A percentile compares a stretch with the other conserved stretches of the same genome.
Conservation (phyloP, 2,329 filamentous ascomycete species). For the Neoarthrinium moseri region DNA sequence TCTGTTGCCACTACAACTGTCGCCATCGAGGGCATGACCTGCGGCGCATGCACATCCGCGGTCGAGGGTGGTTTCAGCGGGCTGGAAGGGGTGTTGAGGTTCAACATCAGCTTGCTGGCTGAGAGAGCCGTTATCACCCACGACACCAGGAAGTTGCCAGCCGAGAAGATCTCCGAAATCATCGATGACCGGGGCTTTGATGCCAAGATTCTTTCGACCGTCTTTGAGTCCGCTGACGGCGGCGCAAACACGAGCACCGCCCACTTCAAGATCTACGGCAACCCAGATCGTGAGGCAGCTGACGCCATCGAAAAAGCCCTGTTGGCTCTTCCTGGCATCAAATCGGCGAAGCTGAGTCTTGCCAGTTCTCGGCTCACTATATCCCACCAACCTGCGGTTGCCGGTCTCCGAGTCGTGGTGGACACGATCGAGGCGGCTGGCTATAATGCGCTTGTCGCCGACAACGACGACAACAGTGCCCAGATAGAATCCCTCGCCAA, state of each 20-base stretch:
- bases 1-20: constrained; percentile 73
- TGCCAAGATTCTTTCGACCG: constrained; percentile 76
- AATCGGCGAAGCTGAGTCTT: constrained; percentile 70
- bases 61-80: constrained; percentile 80
- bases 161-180: constrained; percentile 74
- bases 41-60: constrained; percentile 91
- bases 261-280: constrained; percentile 82
- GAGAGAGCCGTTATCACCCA: constrained; percentile 89
- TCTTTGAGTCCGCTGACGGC: constrained; percentile 55
- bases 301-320: constrained; percentile 69
- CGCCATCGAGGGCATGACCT: constrained; percentile 95
- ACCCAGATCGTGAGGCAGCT: constrained; percentile 70
- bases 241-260: constrained; percentile 59
- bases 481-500: constrained; percentile 95
- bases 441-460: constrained; percentile 85
- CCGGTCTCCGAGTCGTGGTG: constrained; percentile 80
- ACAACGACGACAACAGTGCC: constrained; percentile 93
- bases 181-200: constrained; percentile 92
- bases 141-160: constrained; percentile 66
- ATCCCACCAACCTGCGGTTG: constrained; percentile 66
- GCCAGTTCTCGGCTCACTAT: constrained; percentile 73
- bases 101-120: constrained; percentile 92
- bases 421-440: constrained; percentile 78
- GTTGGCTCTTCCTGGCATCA: constrained; percentile 65
- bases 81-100: constrained; percentile 76